Evolutionary conservation across 306 rosid species (phyloP), one percentile per base, ranked within the genome.

Genomic region (Fragaria ananassa): DNA sequence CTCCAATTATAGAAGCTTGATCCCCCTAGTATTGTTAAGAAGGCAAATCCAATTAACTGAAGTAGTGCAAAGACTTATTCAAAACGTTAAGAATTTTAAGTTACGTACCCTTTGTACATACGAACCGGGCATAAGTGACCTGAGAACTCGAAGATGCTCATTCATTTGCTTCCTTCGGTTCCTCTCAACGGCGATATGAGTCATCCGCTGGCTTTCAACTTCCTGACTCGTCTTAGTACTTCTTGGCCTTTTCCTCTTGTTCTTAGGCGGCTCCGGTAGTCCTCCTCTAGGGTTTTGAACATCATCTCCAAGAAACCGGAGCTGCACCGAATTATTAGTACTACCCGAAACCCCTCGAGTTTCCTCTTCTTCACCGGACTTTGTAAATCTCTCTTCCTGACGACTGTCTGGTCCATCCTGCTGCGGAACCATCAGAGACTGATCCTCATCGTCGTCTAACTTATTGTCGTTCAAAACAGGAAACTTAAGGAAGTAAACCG

Each of bases 1-100:
- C 98, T 0, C 97, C 98, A 70, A 95, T 95, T 60, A 95, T 95
- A 1, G 98, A 95, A n/a, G 98, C 98, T 85, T 95, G 98, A 81
- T 95, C 98, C 65, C 97, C 98, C 98, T 94, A 58, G 5, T 15
- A 35, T 64, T 35, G 19, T 61, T 61, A 39, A 39, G 6, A 64
- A 35, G 15, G 42, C 3, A 62, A 62, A 62, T 14, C 2, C 2
- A 62, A 62, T 13, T 14, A 0, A 13, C 0, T 25, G 1, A 31
- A 13, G 5, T 29, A 13, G 5, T 29, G 41, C 1, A 2, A 21
- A 62, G 67, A 25, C 41, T 27, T 11, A 1, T 14, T 62, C 10
- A 29, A 5, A 34, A 6, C 10, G 42, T 62, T 29, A 5, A 27
- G 39, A 60, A 12, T 61, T 57, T 6, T 15, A 53, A 41, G 12